phyloP scores from a whole-genome alignment of 768 basidiomycete genomes.

The Tricholoma terreum region DNA sequence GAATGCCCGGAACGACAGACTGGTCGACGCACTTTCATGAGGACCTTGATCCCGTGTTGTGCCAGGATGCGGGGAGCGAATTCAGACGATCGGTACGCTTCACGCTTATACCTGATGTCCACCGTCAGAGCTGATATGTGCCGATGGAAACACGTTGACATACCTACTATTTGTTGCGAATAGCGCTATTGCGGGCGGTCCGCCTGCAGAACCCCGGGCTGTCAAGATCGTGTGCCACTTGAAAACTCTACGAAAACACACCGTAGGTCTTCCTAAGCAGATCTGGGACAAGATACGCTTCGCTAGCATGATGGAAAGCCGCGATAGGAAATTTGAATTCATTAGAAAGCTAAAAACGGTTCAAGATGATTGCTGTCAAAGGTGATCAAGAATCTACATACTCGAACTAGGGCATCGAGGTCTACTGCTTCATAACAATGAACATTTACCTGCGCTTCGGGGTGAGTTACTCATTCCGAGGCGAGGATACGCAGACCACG shows the following conservation, averaged over 20 bases:
- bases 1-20: not conserved
- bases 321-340: conserved; percentile 82
- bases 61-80: conserved; percentile 77
- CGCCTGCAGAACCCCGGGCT: conserved; percentile 36
- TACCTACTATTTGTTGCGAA: conserved; percentile 54
- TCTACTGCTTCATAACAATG: conserved; percentile 66
- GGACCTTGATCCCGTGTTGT: conserved; percentile 61
- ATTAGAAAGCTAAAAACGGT: conserved; percentile 57
- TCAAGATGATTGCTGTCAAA: not conserved
- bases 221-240: not conserved
- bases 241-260: conserved; percentile 8
- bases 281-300: conserved; percentile 81
- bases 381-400: conserved; percentile 28
- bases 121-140: not conserved
- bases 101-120: conserved; percentile 62
- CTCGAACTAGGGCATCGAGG: conserved; percentile 66
- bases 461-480: not conserved
- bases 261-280: conserved; percentile 69
- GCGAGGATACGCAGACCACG: not conserved
- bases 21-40: conserved; percentile 60
- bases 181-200: conserved; percentile 72
- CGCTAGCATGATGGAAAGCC: conserved; percentile 76
- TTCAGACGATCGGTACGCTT: conserved; percentile 77
- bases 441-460: conserved; percentile 40
- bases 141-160: not conserved